Percentiles rank a stretch among this genome's conserved stretches.
Evolutionary conservation across 805 yeast species (phyloP).

Genomic region (Candida nitratophila): DNA sequence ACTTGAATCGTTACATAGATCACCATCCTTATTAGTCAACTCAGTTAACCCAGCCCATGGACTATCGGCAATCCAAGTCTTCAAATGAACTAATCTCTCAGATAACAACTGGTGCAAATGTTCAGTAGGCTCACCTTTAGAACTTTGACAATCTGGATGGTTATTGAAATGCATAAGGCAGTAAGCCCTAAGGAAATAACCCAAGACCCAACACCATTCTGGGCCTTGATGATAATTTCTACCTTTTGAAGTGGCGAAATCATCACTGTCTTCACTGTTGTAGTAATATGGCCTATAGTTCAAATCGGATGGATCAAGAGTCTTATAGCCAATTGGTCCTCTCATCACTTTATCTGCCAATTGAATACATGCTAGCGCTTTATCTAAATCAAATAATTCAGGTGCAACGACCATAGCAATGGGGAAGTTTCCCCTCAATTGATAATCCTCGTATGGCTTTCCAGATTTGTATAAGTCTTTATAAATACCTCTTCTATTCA

Average conservation of each 20-base stretch:
- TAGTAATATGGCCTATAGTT: conserved; percentile 87
- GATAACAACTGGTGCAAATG: conserved; percentile 54
- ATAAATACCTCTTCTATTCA: conserved; percentile 90
- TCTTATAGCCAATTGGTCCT: conserved; percentile 89
- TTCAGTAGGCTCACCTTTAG: conserved; percentile 33
- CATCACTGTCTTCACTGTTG: conserved; percentile 73
- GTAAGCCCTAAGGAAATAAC: conserved; percentile 81
- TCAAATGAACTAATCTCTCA: conserved; percentile 55
- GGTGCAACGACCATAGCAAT: conserved; percentile 95
- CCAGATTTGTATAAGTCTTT: conserved; percentile 80
- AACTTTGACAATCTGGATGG: conserved; percentile 28
- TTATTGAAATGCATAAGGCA: conserved; percentile 41
- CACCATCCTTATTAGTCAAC: conserved; percentile 84
- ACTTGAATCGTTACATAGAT: conserved; percentile 73
- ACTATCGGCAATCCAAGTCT: conserved; percentile 63
- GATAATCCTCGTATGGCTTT: conserved; percentile 89
- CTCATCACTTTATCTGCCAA: conserved; percentile 68
- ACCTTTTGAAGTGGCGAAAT: conserved; percentile 91
- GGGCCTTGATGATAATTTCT: conserved; percentile 98
- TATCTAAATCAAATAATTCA: conserved; percentile 62
- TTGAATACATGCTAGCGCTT: conserved; percentile 58
- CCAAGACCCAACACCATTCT: conserved; percentile 94
- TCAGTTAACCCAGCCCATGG: conserved; percentile 95
- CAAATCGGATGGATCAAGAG: conserved; percentile 87
- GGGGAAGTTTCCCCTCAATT: conserved; percentile 84